These are phyloP conservation scores for Cladobotryum mycophilum DNA, from an alignment of 2,329 filamentous ascomycete genomes.

Conservation along the genomic window DNA sequence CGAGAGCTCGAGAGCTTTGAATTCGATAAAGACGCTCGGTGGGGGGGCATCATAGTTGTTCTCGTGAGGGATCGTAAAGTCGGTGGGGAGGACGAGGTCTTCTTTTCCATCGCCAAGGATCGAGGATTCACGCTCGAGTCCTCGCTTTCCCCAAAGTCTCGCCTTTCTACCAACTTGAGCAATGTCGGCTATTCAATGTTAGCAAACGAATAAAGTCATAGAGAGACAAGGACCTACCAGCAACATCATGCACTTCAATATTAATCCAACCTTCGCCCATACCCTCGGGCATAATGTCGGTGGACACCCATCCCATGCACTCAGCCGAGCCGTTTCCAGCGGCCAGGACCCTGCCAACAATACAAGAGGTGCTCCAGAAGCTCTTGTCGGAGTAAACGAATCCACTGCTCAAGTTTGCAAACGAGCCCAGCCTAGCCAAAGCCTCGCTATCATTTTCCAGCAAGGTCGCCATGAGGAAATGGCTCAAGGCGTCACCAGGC, in stretches of 20 bases:
- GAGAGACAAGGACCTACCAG: constrained; percentile 34
- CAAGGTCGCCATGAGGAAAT: constrained; percentile 60
- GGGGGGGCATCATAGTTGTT: constrained; percentile 44
- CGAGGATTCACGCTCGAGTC: constrained; percentile 53
- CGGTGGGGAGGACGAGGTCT: constrained; percentile 49
- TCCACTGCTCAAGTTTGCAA: constrained; percentile 57
- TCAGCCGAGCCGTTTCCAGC: constrained; percentile 56
- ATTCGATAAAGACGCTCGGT: constrained; percentile 41
- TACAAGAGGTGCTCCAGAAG: constrained; percentile 62
- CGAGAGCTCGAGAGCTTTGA: constrained; percentile 46
- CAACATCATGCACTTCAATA: constrained; percentile 48
- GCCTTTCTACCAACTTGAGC: constrained; percentile 47
- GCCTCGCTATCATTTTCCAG: constrained; percentile 59
- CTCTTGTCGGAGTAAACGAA: constrained; percentile 59
- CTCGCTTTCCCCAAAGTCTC: constrained; percentile 54
- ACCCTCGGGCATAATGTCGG: constrained; percentile 48
- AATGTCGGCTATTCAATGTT: constrained; percentile 36
- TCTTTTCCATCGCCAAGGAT: constrained; percentile 54
- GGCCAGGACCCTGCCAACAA: constrained; percentile 59
- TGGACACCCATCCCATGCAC: constrained; percentile 64
- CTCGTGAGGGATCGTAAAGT: constrained; percentile 57
- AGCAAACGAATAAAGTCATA: background rate
- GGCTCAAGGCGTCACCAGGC: constrained; percentile 56
- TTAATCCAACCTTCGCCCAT: constrained; percentile 53
- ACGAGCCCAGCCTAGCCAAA: constrained; percentile 50